These are phyloP conservation scores for Pterocarpus macrocarpus DNA, from an alignment of 306 rosid species.

Conservation along the genomic window DNA sequence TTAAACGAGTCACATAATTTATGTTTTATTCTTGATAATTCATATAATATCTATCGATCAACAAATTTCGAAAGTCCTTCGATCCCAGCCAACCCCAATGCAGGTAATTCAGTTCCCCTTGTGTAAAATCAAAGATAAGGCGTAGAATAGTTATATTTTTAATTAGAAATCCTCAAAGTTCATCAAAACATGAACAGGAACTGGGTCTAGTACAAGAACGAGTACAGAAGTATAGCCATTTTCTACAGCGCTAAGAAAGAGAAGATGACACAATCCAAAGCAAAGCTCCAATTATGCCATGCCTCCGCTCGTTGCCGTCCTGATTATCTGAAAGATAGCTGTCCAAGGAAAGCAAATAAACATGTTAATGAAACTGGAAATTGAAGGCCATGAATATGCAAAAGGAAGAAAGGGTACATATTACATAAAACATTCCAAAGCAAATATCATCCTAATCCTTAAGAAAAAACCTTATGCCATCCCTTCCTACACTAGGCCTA, in stretches of 20 bases:
- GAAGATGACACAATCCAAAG: constrained; percentile 42
- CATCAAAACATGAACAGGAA: constrained; percentile 58
- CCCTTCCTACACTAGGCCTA: constrained; percentile 4
- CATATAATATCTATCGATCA: no score
- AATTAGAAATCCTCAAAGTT: constrained; percentile 46
- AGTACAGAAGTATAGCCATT: constrained; percentile 48
- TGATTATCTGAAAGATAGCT: constrained; percentile 97
- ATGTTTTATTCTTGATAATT: no score
- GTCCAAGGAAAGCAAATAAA: constrained; percentile 39
- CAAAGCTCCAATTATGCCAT: constrained; percentile 66
- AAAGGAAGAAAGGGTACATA: not conserved
- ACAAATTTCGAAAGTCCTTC: not conserved
- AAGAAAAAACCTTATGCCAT: not conserved
- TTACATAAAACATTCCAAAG: constrained; percentile 12
- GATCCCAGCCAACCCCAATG: not conserved
- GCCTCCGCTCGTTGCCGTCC: constrained; percentile 96
- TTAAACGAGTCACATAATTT: no score
- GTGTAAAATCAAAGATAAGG: constrained; percentile 14
- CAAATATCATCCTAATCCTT: constrained; percentile 26
- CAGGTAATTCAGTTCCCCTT: not conserved
- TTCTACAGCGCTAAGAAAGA: constrained; percentile 54
- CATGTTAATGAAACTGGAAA: constrained; percentile 35
- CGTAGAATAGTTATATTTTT: not conserved
- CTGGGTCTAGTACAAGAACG: constrained; percentile 52
- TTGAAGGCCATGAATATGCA: constrained; percentile 29